These are phyloP conservation scores for Yamadazyma laniorum DNA, from an alignment of 805 yeast species.

Conservation along the genomic window DNA sequence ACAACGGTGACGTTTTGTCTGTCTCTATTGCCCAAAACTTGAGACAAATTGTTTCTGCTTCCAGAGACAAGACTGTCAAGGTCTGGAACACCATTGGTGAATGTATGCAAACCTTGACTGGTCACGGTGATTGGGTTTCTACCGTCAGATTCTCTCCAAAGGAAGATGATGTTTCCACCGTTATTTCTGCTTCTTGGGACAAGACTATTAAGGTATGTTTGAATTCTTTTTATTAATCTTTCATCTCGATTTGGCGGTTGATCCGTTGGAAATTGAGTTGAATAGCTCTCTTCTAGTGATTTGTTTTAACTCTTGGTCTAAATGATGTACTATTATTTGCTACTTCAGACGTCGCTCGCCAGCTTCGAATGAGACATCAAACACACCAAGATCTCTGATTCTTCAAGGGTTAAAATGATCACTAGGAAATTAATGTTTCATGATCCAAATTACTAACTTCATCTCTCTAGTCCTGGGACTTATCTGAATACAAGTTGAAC, in stretches of 20 bases:
- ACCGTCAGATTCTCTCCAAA: slow-evolving; percentile 96
- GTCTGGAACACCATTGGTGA: slow-evolving; percentile 99
- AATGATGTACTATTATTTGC: slow-evolving; percentile 72
- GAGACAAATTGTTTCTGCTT: slow-evolving; percentile 97
- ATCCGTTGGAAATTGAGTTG: not conserved
- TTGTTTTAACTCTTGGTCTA: not conserved
- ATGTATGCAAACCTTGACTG: slow-evolving; percentile 89
- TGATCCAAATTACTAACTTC: slow-evolving; percentile 46
- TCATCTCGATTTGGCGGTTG: not conserved
- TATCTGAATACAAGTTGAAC: slow-evolving; percentile 74
- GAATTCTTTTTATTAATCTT: not conserved
- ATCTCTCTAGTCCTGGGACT: slow-evolving; percentile 87
- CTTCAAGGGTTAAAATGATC: not conserved
- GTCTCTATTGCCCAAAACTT: slow-evolving; percentile 95
- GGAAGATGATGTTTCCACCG: slow-evolving; percentile 57
- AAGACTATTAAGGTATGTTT: slow-evolving; percentile 96
- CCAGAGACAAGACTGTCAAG: slow-evolving; percentile 98
- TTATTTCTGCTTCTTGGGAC: slow-evolving; percentile 99
- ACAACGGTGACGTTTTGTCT: slow-evolving; percentile 95
- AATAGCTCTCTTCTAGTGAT: not conserved
- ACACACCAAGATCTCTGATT: slow-evolving; percentile 99
- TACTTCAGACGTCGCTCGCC: slow-evolving; percentile 89
- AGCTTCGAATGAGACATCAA: slow-evolving; percentile 88
- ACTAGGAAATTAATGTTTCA: not conserved
- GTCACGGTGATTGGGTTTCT: slow-evolving; percentile 99